Conservation (phyloP, 2,329 filamentous ascomycete genomes). For the Colletotrichum simmondsii region DNA sequence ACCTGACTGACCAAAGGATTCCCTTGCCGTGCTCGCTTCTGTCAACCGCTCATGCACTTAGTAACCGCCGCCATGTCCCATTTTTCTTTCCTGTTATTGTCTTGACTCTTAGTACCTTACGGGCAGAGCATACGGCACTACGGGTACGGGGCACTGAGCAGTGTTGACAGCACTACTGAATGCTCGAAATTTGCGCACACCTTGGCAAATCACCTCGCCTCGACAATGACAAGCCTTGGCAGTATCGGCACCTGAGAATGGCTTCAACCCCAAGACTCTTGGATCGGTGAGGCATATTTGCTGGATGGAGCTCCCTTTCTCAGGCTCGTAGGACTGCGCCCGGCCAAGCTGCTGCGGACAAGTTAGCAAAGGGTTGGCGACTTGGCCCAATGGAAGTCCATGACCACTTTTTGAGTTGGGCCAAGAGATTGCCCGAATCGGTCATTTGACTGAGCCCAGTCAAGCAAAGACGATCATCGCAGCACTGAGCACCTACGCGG, state of each 20-base stretch:
- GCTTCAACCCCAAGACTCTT: background rate
- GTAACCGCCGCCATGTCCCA: background rate
- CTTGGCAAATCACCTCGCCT: conserved; percentile 1
- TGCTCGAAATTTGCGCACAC: background rate
- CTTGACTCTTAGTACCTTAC: background rate
- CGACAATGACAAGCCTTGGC: background rate
- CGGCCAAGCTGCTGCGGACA: conserved; percentile 30
- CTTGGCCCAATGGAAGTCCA: background rate
- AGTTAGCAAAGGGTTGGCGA: conserved; percentile 28
- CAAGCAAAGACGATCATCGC: background rate
- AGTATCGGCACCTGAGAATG: background rate
- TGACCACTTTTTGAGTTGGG: background rate
- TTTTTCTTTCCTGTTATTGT: background rate
- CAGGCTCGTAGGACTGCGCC: conserved; percentile 14
- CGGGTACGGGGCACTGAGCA: too few species aligned
- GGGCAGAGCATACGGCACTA: too few species aligned
- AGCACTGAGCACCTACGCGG: background rate
- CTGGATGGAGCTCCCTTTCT: background rate
- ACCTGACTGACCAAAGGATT: background rate
- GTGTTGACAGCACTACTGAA: background rate
- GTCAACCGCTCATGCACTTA: background rate
- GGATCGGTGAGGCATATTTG: background rate
- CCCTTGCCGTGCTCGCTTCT: background rate
- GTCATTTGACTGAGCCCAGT: conserved; percentile 11
- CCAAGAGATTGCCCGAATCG: background rate